Conservation (phyloP, 2,329 filamentous ascomycete genomes). For the Fusarium verrucosum region DNA sequence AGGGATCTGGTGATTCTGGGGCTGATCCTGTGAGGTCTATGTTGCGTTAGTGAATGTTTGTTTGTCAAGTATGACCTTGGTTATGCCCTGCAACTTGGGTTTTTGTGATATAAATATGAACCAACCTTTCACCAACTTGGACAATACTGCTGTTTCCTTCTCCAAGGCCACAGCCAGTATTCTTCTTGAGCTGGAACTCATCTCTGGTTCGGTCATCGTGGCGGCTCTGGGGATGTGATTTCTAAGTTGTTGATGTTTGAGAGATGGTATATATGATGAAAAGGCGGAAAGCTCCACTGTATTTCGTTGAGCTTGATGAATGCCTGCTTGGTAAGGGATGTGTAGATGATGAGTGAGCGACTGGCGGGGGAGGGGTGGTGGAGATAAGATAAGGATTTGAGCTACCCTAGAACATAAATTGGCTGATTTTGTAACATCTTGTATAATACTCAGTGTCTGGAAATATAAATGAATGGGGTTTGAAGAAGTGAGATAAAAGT, state of each 20-base stretch:
- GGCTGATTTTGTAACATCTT: no score
- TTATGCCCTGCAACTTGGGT: not conserved
- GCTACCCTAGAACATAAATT: slow-evolving; percentile 4
- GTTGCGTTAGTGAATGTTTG: slow-evolving; percentile 3
- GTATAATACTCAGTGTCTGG: no score
- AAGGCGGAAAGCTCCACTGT: not conserved
- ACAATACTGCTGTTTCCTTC: slow-evolving; percentile 57
- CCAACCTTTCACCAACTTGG: slow-evolving; percentile 63
- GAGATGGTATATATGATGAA: not conserved
- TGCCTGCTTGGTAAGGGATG: slow-evolving; percentile 31
- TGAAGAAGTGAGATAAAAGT: not conserved
- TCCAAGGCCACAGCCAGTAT: slow-evolving; percentile 66
- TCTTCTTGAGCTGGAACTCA: slow-evolving; percentile 52
- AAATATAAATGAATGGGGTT: not conserved
- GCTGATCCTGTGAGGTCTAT: slow-evolving; percentile 63
- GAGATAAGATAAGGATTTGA: slow-evolving; percentile 27
- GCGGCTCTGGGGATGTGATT: fast-evolving
- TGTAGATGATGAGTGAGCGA: slow-evolving; percentile 35
- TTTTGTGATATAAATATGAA: not conserved
- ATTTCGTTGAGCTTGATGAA: slow-evolving; percentile 6
- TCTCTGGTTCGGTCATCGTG: slow-evolving; percentile 33
- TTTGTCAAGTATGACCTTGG: not conserved
- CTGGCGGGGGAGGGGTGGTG: slow-evolving; percentile 1
- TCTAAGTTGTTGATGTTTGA: fast-evolving
- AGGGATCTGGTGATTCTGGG: slow-evolving; percentile 49